Percentiles rank a stretch among this genome's conserved stretches.
These are phyloP conservation scores for Coprinopsis cinerea DNA, from an alignment of 768 basidiomycete species.

Conservation along the genomic window DNA sequence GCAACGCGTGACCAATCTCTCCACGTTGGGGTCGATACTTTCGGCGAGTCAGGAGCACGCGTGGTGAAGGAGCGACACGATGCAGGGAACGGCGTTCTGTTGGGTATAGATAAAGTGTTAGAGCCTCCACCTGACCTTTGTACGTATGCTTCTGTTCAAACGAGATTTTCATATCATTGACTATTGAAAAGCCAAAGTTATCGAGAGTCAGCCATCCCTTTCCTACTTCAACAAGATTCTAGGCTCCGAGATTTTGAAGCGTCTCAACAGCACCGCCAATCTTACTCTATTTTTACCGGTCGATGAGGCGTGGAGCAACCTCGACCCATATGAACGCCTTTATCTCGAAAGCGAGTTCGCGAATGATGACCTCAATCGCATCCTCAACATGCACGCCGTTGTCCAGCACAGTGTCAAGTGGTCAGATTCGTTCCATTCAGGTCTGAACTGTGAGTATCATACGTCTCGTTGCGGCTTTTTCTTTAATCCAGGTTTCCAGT, in stretches of 20 bases:
- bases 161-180: conserved; percentile 1
- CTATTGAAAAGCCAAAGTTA: conserved; percentile 45
- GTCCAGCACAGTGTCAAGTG: conserved; percentile 53
- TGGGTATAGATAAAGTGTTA: conserved; percentile 72
- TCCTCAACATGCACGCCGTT: conserved; percentile 76
- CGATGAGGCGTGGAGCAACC: conserved; percentile 73
- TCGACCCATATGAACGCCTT: conserved; percentile 72
- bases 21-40: conserved; percentile 71
- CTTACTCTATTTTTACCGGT: conserved; percentile 88
- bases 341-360: conserved; percentile 91
- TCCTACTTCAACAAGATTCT: conserved; percentile 74
- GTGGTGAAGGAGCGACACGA: conserved; percentile 51
- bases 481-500: conserved; percentile 37
- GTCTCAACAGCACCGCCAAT: conserved; percentile 62
- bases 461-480: background rate
- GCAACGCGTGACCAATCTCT: conserved; percentile 40
- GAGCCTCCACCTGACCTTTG: conserved; percentile 70
- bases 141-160: conserved; percentile 28
- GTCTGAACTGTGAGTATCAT: conserved; percentile 46
- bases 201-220: conserved; percentile 52
- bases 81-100: conserved; percentile 70
- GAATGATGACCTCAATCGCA: conserved; percentile 66
- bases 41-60: conserved; percentile 67
- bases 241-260: conserved; percentile 46
- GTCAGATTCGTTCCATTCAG: conserved; percentile 54